These are phyloP conservation scores for Ascochyta viciae-villosae DNA, from an alignment of 2,329 filamentous ascomycete species.

Conservation along the genomic window DNA sequence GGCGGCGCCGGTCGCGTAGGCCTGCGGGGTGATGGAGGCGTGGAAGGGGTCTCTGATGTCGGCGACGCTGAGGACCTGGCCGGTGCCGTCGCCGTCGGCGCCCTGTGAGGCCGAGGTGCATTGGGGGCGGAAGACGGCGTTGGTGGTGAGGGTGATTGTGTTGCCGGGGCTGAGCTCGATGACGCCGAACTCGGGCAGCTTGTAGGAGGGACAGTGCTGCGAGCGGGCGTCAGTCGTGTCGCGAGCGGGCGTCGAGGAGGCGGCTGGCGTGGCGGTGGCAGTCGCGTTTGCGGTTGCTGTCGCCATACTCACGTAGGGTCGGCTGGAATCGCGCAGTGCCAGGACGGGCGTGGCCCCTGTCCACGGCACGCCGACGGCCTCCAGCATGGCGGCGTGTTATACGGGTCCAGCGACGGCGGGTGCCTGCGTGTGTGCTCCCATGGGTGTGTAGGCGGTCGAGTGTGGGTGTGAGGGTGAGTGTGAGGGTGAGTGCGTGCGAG, in stretches of 20 bases:
- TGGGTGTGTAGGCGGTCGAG: conserved; percentile 30
- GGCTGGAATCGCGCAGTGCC: conserved; percentile 35
- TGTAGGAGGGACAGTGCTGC: conserved; percentile 67
- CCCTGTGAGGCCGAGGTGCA: conserved; percentile 55
- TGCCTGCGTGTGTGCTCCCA: conserved; percentile 34
- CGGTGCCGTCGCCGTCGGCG: conserved; percentile 49
- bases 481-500: conserved; percentile 7
- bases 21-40: conserved; percentile 88
- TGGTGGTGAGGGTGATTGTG: conserved; percentile 65
- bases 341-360: conserved; percentile 18
- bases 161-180: conserved; percentile 61
- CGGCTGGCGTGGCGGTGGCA: neutral
- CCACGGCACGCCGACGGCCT: conserved; percentile 23
- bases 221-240: conserved; percentile 30
- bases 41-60: conserved; percentile 89
- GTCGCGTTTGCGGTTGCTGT: neutral
- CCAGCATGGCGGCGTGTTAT: conserved; percentile 42
- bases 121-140: conserved; percentile 66
- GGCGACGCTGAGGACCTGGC: conserved; percentile 59
- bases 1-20: conserved; percentile 89
- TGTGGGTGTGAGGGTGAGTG: conserved; percentile 27
- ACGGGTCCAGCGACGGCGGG: conserved; percentile 45
- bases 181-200: conserved; percentile 65
- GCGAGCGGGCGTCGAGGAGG: neutral
- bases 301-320: conserved; percentile 40